A percentile compares a stretch with the other conserved stretches of the same genome.
These are phyloP conservation scores for Aegilops sharonensis DNA, from an alignment of 176 grass and related monocot species.

Conservation along the genomic window DNA sequence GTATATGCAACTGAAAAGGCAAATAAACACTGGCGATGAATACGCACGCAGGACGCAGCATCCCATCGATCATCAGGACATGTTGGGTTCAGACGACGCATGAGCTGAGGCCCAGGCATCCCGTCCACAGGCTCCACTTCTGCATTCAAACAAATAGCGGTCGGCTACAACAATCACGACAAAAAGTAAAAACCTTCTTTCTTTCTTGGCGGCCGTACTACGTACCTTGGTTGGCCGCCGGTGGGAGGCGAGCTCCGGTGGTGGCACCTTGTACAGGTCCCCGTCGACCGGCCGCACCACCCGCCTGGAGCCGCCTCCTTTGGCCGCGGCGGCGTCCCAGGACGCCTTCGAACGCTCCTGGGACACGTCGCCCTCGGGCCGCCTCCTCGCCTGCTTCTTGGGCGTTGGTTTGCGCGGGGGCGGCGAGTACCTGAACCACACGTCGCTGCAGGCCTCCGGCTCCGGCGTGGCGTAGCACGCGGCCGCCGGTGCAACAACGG, in stretches of 20 bases:
- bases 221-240: background rate
- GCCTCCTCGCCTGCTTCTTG: conserved; percentile 16
- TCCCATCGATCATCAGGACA: background rate
- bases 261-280: conserved; percentile 39
- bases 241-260: background rate
- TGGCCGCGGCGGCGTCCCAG: background rate
- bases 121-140: conserved; percentile 16
- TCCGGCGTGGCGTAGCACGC: background rate
- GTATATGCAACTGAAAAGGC: background rate
- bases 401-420: conserved; percentile 5
- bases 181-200: background rate
- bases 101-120: conserved; percentile 27
- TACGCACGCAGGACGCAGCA: background rate
- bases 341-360: background rate
- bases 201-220: too few relatives aligned
- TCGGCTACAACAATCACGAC: background rate
- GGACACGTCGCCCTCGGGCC: background rate
- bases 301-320: background rate
- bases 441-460: conserved; percentile 38
- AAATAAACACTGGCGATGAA: background rate
- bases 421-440: conserved; percentile 34
- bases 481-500: background rate
- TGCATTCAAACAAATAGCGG: background rate
- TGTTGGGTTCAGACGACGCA: conserved; percentile 10
- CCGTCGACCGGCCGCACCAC: conserved; percentile 17